Evolutionary conservation across 1,284 basidiomycete species (phyloP).

Genomic region (Rhodotorula sp.): DNA sequence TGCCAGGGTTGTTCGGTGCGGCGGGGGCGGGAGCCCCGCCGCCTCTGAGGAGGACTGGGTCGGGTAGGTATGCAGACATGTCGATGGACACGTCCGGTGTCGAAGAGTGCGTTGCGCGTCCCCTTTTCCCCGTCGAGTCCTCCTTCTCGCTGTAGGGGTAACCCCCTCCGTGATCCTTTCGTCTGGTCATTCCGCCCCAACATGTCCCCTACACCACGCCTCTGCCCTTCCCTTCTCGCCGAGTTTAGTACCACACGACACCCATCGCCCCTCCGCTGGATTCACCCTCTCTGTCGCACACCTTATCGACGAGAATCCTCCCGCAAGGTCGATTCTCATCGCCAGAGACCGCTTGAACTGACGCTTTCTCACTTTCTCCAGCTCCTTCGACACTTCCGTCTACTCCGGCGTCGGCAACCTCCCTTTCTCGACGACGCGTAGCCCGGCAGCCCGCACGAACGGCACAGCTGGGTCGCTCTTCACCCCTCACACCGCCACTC

Average conservation of each 20-base stretch:
- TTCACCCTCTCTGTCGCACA: no score
- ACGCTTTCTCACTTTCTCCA: not conserved
- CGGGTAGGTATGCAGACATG: constrained; percentile 4
- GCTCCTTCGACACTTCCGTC: constrained; percentile 37
- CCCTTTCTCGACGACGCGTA: constrained; percentile 18
- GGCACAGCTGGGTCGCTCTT: constrained; percentile 23
- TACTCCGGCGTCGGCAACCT: constrained; percentile 19
- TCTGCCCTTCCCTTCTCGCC: no score
- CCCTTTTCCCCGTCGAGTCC: no score
- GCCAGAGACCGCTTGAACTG: not conserved
- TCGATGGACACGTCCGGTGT: constrained; percentile 12
- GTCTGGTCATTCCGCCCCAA: no score
- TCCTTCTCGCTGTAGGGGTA: no score
- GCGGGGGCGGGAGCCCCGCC: not conserved
- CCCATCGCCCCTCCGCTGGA: no score
- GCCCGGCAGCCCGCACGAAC: not conserved
- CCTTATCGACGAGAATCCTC: no score
- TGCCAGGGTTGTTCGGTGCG: constrained; percentile 8
- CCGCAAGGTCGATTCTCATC: not conserved
- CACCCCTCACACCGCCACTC: constrained; percentile 18
- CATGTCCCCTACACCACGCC: no score
- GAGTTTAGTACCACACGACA: no score
- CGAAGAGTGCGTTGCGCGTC: constrained; percentile 25
- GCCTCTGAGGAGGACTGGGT: constrained; percentile 11
- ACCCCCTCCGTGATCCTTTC: no score